These are phyloP conservation scores for Penicillium malachiteum DNA, from an alignment of 495 filamentous ascomycete genomes.

Conservation along the genomic window DNA sequence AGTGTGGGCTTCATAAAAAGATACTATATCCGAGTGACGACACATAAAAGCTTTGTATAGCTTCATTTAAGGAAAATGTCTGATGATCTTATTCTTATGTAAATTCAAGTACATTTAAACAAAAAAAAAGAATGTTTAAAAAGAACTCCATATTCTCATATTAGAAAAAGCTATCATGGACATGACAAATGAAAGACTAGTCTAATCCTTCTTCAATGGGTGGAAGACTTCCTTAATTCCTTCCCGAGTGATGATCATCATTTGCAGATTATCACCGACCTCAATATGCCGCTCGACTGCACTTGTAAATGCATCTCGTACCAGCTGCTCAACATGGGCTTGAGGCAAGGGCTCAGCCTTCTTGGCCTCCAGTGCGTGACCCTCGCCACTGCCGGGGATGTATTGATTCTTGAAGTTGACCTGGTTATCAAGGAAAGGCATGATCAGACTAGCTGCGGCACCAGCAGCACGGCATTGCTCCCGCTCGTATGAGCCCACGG, in stretches of 20 bases:
- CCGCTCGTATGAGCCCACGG: constrained; percentile 92
- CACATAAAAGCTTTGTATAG: constrained; percentile 17
- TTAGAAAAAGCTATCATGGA: constrained; percentile 8
- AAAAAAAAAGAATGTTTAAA: constrained; percentile 9
- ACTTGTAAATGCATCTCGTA: constrained; percentile 96
- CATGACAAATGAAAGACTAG: constrained; percentile 10
- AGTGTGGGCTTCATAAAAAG: constrained; percentile 18
- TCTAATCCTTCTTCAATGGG: constrained; percentile 88
- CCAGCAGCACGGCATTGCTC: constrained; percentile 94
- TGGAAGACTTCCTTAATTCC: constrained; percentile 84
- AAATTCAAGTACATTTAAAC: constrained; percentile 6
- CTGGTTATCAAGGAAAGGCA: constrained; percentile 98
- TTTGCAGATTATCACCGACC: constrained; percentile 94
- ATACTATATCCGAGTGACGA: constrained; percentile 32
- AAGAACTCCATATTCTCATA: background rate
- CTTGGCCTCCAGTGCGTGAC: constrained; percentile 67
- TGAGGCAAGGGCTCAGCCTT: constrained; percentile 66
- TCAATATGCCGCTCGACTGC: constrained; percentile 98
- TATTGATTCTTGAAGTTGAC: constrained; percentile 99
- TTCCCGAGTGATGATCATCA: constrained; percentile 83
- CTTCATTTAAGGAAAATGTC: constrained; percentile 5
- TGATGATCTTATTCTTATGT: background rate
- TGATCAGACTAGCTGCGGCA: constrained; percentile 94
- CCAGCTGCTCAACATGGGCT: constrained; percentile 75
- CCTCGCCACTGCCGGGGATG: constrained; percentile 80